Evolutionary conservation across 192 early-diverging fungal genomes (phyloP).

Genomic region (Coemansia sp.): DNA sequence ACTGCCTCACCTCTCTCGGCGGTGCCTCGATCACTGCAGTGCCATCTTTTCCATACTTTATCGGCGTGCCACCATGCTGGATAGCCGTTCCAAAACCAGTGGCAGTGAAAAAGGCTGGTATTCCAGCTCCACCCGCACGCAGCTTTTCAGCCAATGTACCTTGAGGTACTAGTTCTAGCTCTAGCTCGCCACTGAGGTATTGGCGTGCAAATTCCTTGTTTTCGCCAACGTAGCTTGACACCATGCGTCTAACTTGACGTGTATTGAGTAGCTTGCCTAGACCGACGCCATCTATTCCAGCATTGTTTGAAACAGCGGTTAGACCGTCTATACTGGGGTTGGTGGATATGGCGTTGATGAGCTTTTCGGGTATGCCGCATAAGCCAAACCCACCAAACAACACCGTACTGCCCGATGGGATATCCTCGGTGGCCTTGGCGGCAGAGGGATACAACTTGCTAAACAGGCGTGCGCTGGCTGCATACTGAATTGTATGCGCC

Average conservation of each 20-base stretch:
- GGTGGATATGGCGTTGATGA: constrained; percentile 49
- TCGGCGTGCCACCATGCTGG: constrained; percentile 63
- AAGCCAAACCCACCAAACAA: constrained; percentile 71
- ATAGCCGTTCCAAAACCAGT: constrained; percentile 65
- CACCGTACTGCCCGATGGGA: constrained; percentile 57
- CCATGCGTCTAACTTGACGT: constrained; percentile 69
- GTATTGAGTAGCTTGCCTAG: constrained; percentile 60
- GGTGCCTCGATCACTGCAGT: constrained; percentile 50
- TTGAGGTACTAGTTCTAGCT: constrained; percentile 69
- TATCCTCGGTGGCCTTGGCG: constrained; percentile 60
- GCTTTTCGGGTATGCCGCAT: constrained; percentile 71
- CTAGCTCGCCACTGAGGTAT: constrained; percentile 68
- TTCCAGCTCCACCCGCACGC: constrained; percentile 70
- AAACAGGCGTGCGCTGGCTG: too few species aligned
- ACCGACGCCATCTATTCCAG: constrained; percentile 60
- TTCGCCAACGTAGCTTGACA: constrained; percentile 68
- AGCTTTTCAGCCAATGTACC: constrained; percentile 70
- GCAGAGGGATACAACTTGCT: constrained; percentile 60
- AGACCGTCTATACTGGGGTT: constrained; percentile 21
- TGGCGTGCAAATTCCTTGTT: constrained; percentile 74
- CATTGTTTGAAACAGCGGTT: constrained; percentile 58
- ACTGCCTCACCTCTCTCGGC: constrained; percentile 58
- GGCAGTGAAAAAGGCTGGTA: constrained; percentile 65
- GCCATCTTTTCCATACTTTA: constrained; percentile 60
- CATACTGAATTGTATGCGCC: too few species aligned